Base-by-base conservation (phyloP, 1,139 yeast genomes). In the Debaryomyces fabryi region DNA sequence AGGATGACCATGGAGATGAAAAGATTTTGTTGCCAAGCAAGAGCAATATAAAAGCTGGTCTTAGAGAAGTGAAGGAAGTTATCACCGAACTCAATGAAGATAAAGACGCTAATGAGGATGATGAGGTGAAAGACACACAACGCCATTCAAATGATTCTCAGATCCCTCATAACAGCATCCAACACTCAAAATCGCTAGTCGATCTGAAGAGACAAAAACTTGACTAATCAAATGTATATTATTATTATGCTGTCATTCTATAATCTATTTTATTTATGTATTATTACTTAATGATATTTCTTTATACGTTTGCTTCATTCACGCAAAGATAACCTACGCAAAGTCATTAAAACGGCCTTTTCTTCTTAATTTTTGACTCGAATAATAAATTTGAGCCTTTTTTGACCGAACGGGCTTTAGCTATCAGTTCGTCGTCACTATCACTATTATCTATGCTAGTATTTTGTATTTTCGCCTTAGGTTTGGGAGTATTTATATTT, bases 301-400 rank as follows among this genome's bases (percentile, higher is more conserved):
- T 21, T 21, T 15, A 16, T 23, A 35, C 16, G 30, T 33, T 25
- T 21, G 24, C 5, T 21, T 21, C 8, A 21, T 21, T 4, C 24
- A 21, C 5, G 24, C 24, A 21, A 5, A 21, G 6, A 7, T 21
- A 21, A 7, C 24, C 24, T 23, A n/a, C 6, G 35, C 12, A 27
- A 25, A 32, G 12, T 12, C 5, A n/a, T 50, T 39, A 63, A 49
- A 64, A 64, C 1, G 69, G 69, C 35, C 67, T 50, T 4, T 55
- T 57, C 35, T 55, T 58, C 39, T 56, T 58, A 10, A 42, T 42
- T 32, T 56, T 58, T 13, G 41, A 40, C 6, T 49, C 55, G 38
- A 58, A 52, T 30, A 53, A 37, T 8, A 52, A 36, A 32, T 50
- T 49, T 4, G 57, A 39, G 4, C 56, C 52, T 42, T 59, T 64